phyloP scores from a whole-genome alignment of 495 filamentous ascomycete species.

The Lentithecium fluviatile region DNA sequence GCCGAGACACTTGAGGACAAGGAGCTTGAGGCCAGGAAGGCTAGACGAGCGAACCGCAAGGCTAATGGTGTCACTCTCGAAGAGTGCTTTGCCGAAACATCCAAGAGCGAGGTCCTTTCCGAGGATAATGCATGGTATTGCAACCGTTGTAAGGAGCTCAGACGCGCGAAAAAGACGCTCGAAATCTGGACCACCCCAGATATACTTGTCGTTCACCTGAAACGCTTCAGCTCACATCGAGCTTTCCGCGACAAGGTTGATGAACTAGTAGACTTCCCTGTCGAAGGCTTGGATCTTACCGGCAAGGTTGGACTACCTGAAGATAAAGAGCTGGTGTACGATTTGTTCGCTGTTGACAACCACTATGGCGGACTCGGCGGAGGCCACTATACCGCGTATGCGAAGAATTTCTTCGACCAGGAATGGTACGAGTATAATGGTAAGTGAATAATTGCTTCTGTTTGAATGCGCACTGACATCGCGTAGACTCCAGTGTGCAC shows the following conservation, averaged over 20 bases:
- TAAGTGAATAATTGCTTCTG: constrained; percentile 47
- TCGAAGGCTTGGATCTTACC: constrained; percentile 80
- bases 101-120: constrained; percentile 86
- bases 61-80: constrained; percentile 78
- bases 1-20: constrained; percentile 61
- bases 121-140: constrained; percentile 97
- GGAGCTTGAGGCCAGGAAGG: constrained; percentile 61
- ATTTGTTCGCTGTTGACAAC: constrained; percentile 91
- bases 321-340: constrained; percentile 79
- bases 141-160: constrained; percentile 88
- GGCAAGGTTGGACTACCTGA: constrained; percentile 73
- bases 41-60: constrained; percentile 58
- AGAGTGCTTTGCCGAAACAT: constrained; percentile 90
- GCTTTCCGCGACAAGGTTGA: constrained; percentile 84
- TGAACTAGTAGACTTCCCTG: constrained; percentile 85
- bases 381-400: constrained; percentile 92
- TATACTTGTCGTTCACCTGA: constrained; percentile 90
- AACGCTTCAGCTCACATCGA: constrained; percentile 81
- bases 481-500: constrained; percentile 65
- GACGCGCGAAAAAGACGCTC: constrained; percentile 89
- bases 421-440: constrained; percentile 96
- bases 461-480: constrained; percentile 26
- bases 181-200: constrained; percentile 96
- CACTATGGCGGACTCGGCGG: constrained; percentile 90
- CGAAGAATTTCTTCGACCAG: constrained; percentile 82